Evolutionary conservation across 2,329 filamentous ascomycete species (phyloP).

Genomic region (Cladosporium phlei): DNA sequence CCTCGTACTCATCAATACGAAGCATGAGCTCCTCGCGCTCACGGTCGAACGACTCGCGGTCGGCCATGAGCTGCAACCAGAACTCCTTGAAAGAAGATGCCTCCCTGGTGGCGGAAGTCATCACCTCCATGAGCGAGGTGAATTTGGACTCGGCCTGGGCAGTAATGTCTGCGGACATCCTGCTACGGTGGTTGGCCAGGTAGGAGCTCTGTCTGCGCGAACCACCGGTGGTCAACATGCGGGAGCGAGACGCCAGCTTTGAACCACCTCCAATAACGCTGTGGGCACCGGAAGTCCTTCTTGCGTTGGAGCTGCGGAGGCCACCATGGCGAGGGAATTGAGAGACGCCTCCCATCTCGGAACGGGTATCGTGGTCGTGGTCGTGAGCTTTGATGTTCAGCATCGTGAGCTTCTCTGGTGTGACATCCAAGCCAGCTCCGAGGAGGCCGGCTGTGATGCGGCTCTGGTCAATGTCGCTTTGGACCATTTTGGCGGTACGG

Average conservation of each 20-base stretch:
- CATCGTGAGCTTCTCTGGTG: slow-evolving; percentile 23
- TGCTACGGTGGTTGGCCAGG: slow-evolving; percentile 24
- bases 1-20: slow-evolving; percentile 26
- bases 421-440: slow-evolving; percentile 10
- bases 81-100: slow-evolving; percentile 29
- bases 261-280: slow-evolving; percentile 5
- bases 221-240: slow-evolving; percentile 18
- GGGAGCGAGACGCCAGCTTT: slow-evolving; percentile 14
- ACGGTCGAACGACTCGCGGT: slow-evolving; percentile 26
- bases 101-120: slow-evolving; percentile 28
- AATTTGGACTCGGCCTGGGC: slow-evolving; percentile 31
- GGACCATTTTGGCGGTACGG: slow-evolving; percentile 1
- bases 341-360: slow-evolving; percentile 19
- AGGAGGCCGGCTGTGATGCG: slow-evolving; percentile 5
- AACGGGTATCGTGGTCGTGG: slow-evolving; percentile 18
- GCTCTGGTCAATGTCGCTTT: slow-evolving; percentile 9
- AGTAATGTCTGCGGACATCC: slow-evolving; percentile 27
- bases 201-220: slow-evolving; percentile 23
- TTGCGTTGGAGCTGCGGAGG: background rate
- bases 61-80: slow-evolving; percentile 27
- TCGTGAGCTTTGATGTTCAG: slow-evolving; percentile 19
- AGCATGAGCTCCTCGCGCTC: slow-evolving; percentile 28
- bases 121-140: slow-evolving; percentile 30
- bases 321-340: slow-evolving; percentile 4
- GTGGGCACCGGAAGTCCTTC: slow-evolving; percentile 8